These are phyloP conservation scores for Apostasia shenzhenica DNA, from an alignment of 106 monocot species.

Conservation along the genomic window DNA sequence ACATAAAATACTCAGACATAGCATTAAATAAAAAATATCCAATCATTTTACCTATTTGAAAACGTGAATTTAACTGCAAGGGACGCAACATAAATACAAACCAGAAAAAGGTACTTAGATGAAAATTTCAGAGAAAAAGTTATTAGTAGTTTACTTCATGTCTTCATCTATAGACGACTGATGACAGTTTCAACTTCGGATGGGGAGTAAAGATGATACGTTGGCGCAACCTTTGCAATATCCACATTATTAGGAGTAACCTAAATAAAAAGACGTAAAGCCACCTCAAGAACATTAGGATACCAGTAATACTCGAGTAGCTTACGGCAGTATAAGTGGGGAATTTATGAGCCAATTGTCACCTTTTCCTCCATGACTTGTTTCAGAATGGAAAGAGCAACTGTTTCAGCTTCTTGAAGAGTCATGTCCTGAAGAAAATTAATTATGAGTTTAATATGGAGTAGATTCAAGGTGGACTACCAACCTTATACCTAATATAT, in stretches of 20 bases:
- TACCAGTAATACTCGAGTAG: background rate
- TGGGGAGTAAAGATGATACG: conserved; percentile 24
- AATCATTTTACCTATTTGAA: no score
- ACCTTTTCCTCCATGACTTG: conserved; percentile 99
- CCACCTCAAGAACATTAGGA: background rate
- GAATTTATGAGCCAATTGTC: background rate
- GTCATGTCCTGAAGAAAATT: conserved; percentile 52
- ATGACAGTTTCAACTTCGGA: conserved; percentile 24
- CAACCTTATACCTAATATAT: no score
- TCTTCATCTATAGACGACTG: conserved; percentile 10
- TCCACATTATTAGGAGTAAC: conserved; percentile 24
- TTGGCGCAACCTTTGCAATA: conserved; percentile 27
- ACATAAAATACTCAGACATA: no score
- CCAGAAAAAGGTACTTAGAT: no score
- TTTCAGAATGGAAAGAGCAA: conserved; percentile 90
- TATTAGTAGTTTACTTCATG: no score
- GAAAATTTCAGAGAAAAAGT: no score
- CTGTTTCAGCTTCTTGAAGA: conserved; percentile 87
- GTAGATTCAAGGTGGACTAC: no score
- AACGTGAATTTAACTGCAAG: no score
- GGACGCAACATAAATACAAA: no score
- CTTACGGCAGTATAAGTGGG: background rate
- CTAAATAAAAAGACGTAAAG: conserved; percentile 5
- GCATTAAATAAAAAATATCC: no score
- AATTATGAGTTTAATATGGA: background rate